Base-by-base conservation (phyloP, 257 asterid species). In the Penstemon davidsonii region DNA sequence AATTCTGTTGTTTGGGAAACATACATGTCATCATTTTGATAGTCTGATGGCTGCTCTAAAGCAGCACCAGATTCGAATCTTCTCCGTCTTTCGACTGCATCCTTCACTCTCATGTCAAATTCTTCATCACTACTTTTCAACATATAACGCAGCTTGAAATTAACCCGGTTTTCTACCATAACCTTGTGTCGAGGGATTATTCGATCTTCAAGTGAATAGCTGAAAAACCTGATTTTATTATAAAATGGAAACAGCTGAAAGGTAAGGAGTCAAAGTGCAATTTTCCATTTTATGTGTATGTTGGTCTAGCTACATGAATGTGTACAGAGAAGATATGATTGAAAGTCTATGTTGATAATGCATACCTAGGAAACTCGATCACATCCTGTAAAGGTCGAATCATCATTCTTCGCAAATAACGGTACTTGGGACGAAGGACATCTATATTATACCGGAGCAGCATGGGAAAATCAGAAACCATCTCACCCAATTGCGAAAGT, bases 291-390 rank as follows among this genome's bases (percentile, higher is more conserved):
- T 25, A 25, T 25, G 33, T 25, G 33, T 25, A 25, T 25, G 33
- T 2, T 25, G 2, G 1, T 25, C 33, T 25, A 25, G 33, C 33
- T 25, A 25, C 5, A 7, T 49, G 18, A 10, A 18, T 12, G 4
- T 11, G 54, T 11, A 47, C 7, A 49, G 13, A 53, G 4, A 51
- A 67, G 36, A 36, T 52, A 60, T 60, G 59, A 67, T 13, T 39
- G 51, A 62, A 36, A 13, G 3, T 8, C 7, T 3, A 53, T 11
- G 36, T 33, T 47, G 11, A 11, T 25, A 72, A 42, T 44, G 66
- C 57, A 12, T 76, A 93, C 99, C 99, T 93, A 57, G 99, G 99
- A 67, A 88, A 93, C 70, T 93, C 99, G 39, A 90, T 81, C 60
- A 88, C 75, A 77, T 93, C 99, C 56, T 74, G 73, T 70, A 90